Percentiles rank a stretch among this genome's conserved stretches.
Evolutionary conservation across 2,329 filamentous ascomycete species (phyloP).

Genomic region (Cercospora sp.): DNA sequence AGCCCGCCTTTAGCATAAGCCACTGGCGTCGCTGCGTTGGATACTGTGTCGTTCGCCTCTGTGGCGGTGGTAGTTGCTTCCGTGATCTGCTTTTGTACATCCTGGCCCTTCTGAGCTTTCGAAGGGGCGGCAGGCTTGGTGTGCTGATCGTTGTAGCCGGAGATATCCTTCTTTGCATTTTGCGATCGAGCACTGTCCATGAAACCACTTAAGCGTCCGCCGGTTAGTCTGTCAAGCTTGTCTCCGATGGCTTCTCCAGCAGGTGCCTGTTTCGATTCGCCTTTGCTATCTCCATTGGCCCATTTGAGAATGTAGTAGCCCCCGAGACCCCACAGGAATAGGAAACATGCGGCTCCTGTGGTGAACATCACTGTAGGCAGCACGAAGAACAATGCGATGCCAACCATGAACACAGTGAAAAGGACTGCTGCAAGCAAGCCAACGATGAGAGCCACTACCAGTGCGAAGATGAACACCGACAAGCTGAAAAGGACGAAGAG

Average conservation of each 20-base stretch:
- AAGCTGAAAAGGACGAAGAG: constrained; percentile 68
- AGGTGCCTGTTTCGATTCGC: constrained; percentile 21
- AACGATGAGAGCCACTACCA: constrained; percentile 60
- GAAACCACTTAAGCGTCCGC: constrained; percentile 42
- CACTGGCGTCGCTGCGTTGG: constrained; percentile 15
- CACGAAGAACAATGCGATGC: constrained; percentile 66
- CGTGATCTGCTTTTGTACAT: constrained; percentile 27
- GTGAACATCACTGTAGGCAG: constrained; percentile 69
- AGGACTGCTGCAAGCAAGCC: constrained; percentile 54
- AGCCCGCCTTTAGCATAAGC: constrained; percentile 33
- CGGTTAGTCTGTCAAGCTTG: constrained; percentile 44
- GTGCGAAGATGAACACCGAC: constrained; percentile 62
- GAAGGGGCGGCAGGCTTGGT: constrained; percentile 22
- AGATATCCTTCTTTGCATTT: constrained; percentile 27
- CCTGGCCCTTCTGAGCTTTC: constrained; percentile 14
- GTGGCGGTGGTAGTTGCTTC: constrained; percentile 29
- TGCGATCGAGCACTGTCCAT: constrained; percentile 34
- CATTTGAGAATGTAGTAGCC: constrained; percentile 56
- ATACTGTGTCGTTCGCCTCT: constrained; percentile 23
- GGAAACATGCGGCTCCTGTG: constrained; percentile 60
- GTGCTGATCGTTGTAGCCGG: constrained; percentile 26
- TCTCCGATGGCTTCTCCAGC: constrained; percentile 44
- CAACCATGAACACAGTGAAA: constrained; percentile 68
- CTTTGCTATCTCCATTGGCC: constrained; percentile 32
- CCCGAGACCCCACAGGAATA: constrained; percentile 68